Conservation (phyloP, 2,329 filamentous ascomycete species). For the Xylariaceae sp. region DNA sequence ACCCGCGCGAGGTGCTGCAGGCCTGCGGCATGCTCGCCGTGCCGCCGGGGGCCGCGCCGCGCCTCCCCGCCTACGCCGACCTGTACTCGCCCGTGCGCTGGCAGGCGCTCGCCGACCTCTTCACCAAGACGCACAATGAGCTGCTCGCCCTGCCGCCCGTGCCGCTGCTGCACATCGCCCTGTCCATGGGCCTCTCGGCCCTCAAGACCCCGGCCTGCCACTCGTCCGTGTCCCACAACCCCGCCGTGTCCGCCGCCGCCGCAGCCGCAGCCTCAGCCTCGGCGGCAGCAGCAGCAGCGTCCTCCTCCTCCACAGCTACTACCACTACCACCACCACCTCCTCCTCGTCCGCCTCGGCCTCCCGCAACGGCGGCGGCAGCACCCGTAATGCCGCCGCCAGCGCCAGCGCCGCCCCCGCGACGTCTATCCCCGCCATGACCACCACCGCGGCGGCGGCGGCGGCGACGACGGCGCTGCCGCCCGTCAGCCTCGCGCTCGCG, state of each 20-base stretch:
- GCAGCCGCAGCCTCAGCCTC: too few relatives aligned
- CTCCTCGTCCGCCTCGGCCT: too few relatives aligned
- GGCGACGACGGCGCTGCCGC: too few relatives aligned
- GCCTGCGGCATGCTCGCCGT: constrained; percentile 79
- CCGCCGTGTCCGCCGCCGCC: too few relatives aligned
- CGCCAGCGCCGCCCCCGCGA: too few relatives aligned
- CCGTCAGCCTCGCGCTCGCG: constrained; percentile 53
- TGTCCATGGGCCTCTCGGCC: constrained; percentile 84
- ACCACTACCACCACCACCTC: too few relatives aligned
- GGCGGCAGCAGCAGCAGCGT: too few relatives aligned
- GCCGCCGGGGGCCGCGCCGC: constrained; percentile 43
- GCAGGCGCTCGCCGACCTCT: constrained; percentile 68
- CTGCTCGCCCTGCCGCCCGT: constrained; percentile 75
- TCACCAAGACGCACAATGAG: constrained; percentile 77
- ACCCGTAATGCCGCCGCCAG: too few relatives aligned
- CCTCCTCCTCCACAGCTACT: too few relatives aligned
- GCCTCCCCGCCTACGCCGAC: constrained; percentile 34
- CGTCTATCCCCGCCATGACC: too few relatives aligned
- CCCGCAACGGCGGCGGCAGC: too few relatives aligned
- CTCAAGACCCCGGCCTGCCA: constrained; percentile 95
- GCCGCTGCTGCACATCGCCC: constrained; percentile 81
- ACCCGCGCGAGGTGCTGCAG: constrained; percentile 59
- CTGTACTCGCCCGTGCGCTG: constrained; percentile 71
- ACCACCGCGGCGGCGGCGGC: constrained; percentile 22
- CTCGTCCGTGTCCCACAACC: too few relatives aligned